Percentiles rank a stretch among this genome's conserved stretches.
These are phyloP conservation scores for Cymbidium sinense DNA, from an alignment of 106 monocot genomes.

Conservation along the genomic window DNA sequence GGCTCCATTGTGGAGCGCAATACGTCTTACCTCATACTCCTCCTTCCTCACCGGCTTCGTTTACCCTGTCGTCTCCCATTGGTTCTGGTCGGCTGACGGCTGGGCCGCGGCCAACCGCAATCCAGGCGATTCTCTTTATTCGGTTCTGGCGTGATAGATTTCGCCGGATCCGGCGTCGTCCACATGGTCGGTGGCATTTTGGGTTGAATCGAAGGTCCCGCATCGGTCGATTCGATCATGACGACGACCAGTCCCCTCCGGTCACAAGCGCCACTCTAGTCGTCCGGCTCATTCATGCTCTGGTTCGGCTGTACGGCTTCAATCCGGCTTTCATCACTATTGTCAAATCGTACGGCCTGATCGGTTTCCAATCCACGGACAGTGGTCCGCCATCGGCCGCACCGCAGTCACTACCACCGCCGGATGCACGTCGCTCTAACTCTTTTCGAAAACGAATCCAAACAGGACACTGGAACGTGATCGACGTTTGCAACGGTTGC, in stretches of 20 bases:
- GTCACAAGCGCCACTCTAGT: slow-evolving; percentile 21
- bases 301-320: slow-evolving; percentile 30
- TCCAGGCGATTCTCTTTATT: slow-evolving; percentile 6
- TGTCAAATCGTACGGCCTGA: slow-evolving; percentile 5
- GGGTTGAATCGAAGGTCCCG: slow-evolving; percentile 38
- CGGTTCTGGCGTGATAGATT: slow-evolving; percentile 17
- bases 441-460: slow-evolving; percentile 11
- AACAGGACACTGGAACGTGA: slow-evolving; percentile 18
- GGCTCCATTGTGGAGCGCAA: slow-evolving; percentile 26
- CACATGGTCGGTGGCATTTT: slow-evolving; percentile 47
- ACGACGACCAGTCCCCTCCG: slow-evolving; percentile 8
- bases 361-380: slow-evolving; percentile 7
- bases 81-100: slow-evolving; percentile 23
- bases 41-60: slow-evolving; percentile 26
- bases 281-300: slow-evolving; percentile 16
- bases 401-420: slow-evolving; percentile 22
- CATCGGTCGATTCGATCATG: slow-evolving; percentile 19
- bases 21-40: slow-evolving; percentile 20
- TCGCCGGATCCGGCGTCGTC: slow-evolving; percentile 21
- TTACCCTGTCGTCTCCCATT: slow-evolving; percentile 20
- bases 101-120: slow-evolving; percentile 11
- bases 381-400: slow-evolving; percentile 19
- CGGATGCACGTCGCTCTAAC: slow-evolving; percentile 21
- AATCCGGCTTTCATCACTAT: slow-evolving; percentile 18
- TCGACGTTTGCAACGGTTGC: slow-evolving; percentile 23